Evolutionary conservation across 176 grass and related monocot species (phyloP).

Genomic region (Miscanthus lutarioriparius): DNA sequence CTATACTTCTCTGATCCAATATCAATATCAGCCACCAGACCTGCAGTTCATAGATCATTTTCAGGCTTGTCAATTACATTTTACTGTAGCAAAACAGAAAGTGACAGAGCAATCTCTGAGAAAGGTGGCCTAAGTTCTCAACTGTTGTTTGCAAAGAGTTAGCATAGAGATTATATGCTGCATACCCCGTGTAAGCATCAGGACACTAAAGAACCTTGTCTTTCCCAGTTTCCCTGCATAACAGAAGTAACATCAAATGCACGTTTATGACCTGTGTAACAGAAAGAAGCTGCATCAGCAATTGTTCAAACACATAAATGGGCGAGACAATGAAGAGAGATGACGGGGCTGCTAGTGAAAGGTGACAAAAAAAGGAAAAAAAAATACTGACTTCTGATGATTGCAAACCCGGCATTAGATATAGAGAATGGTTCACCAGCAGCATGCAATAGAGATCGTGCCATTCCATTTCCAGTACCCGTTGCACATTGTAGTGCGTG

Average conservation of each 20-base stretch:
- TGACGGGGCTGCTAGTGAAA: slow-evolving; percentile 3
- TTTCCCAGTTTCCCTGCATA: slow-evolving; percentile 80
- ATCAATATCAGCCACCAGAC: slow-evolving; percentile 90
- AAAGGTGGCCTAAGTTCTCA: background rate
- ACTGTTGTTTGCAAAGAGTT: background rate
- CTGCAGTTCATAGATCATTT: slow-evolving; percentile 55
- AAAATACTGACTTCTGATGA: slow-evolving; percentile 62
- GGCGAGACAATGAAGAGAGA: background rate
- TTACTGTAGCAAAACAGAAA: slow-evolving; percentile 6
- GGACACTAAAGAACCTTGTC: slow-evolving; percentile 82
- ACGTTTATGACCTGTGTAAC: slow-evolving; percentile 62
- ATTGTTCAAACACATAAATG: slow-evolving; percentile 25
- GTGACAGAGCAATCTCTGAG: slow-evolving; percentile 21
- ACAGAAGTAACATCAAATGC: slow-evolving; percentile 82
- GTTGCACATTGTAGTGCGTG: slow-evolving; percentile 30
- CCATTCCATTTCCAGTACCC: slow-evolving; percentile 97
- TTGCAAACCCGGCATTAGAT: slow-evolving; percentile 69
- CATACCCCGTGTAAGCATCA: slow-evolving; percentile 93
- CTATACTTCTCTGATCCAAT: slow-evolving; percentile 95
- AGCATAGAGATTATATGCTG: slow-evolving; percentile 2
- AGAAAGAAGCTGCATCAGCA: slow-evolving; percentile 32
- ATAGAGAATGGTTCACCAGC: slow-evolving; percentile 64
- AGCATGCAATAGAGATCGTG: slow-evolving; percentile 72
- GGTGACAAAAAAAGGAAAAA: background rate
- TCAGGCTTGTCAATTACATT: slow-evolving; percentile 26